These are phyloP conservation scores for Eimeria mitis DNA, from an alignment of 169 alveolate species.

Conservation along the genomic window DNA sequence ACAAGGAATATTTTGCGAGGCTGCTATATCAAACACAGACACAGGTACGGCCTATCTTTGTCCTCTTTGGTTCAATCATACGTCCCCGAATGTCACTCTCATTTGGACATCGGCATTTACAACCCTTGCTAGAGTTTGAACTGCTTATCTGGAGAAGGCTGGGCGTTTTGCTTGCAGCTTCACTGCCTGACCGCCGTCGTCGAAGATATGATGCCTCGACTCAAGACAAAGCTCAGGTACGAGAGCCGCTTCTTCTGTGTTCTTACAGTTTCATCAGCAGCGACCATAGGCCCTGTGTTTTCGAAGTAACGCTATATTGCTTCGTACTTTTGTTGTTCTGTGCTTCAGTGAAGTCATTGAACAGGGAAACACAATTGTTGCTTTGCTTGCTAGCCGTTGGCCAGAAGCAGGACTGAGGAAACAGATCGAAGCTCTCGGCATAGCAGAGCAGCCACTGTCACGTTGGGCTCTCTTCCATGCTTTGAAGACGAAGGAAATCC, in stretches of 20 bases:
- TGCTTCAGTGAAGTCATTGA: slow-evolving; percentile 45
- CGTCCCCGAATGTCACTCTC: not conserved
- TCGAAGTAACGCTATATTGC: not conserved
- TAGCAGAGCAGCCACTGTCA: slow-evolving; percentile 66
- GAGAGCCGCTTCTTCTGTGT: not conserved
- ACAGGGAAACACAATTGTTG: slow-evolving; percentile 67
- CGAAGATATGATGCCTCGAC: slow-evolving; percentile 32
- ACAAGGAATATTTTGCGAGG: slow-evolving; percentile 43
- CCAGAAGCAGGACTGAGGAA: slow-evolving; percentile 57
- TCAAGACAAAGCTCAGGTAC: slow-evolving; percentile 37
- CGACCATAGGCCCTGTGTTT: not conserved
- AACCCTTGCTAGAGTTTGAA: not conserved
- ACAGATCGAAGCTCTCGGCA: slow-evolving; percentile 53
- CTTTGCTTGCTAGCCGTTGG: slow-evolving; percentile 65
- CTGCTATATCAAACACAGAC: slow-evolving; percentile 21
- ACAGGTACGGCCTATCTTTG: slow-evolving; percentile 7
- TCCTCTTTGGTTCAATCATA: not conserved
- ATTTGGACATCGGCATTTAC: not conserved
- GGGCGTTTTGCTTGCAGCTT: slow-evolving; percentile 28
- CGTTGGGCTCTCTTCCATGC: slow-evolving; percentile 59
- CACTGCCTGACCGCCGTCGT: slow-evolving; percentile 34
- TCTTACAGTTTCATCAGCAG: not conserved
- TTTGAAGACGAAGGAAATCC: slow-evolving; percentile 26
- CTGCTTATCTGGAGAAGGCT: not conserved
- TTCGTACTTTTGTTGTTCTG: not conserved